Conservation (phyloP, 495 filamentous ascomycete species). For the Xylaria longipes region DNA sequence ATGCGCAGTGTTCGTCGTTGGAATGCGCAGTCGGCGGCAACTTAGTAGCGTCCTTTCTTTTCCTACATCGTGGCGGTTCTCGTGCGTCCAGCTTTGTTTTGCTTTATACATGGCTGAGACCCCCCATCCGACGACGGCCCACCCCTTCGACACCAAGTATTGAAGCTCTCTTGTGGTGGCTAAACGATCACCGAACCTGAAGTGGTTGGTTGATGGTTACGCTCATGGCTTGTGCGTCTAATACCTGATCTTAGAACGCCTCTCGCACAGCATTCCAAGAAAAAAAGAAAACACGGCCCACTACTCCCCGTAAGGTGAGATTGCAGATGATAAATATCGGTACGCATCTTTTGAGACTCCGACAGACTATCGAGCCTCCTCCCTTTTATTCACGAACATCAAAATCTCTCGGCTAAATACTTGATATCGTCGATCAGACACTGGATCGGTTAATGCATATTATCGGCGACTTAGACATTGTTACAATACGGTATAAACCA, state of each 20-base stretch:
- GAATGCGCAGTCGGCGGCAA: constrained; percentile 1
- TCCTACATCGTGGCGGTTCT: constrained; percentile 18
- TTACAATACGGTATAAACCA: constrained; percentile 1
- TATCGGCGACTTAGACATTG: constrained; percentile 1
- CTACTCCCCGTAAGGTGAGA: background rate
- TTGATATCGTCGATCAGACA: constrained; percentile 21
- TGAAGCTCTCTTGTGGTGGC: background rate
- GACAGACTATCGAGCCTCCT: constrained; percentile 35
- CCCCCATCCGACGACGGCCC: constrained; percentile 4
- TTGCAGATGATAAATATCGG: constrained; percentile 9
- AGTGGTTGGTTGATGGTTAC: constrained; percentile 14
- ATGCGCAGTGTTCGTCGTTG: constrained; percentile 12
- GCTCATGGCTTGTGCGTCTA: background rate
- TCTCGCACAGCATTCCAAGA: constrained; percentile 9
- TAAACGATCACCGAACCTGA: background rate
- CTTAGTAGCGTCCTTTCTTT: background rate
- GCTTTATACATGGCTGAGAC: constrained; percentile 19
- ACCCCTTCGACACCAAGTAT: constrained; percentile 1
- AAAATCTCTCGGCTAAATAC: constrained; percentile 31
- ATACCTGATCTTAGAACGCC: constrained; percentile 13
- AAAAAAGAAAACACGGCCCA: constrained; percentile 17
- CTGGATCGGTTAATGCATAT: constrained; percentile 25
- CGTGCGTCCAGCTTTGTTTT: constrained; percentile 12
- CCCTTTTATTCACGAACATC: constrained; percentile 29
- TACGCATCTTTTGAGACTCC: constrained; percentile 30